phyloP scores from a whole-genome alignment of 345 rosid genomes.

The Firmiana major region DNA sequence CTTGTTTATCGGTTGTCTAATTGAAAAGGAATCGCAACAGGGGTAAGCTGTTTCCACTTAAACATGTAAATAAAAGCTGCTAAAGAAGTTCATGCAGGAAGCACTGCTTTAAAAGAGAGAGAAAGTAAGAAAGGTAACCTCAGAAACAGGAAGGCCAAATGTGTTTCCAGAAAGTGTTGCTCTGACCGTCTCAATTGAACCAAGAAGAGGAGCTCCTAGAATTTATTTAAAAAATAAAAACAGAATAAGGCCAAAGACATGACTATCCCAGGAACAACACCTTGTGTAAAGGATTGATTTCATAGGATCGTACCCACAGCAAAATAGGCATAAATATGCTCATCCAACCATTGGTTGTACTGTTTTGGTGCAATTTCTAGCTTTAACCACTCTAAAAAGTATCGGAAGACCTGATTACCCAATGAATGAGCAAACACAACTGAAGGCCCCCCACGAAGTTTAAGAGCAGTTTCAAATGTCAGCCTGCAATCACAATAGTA shows the following conservation, averaged over 20 bases:
- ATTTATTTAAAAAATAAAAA: slow-evolving; percentile 7
- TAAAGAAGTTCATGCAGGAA: slow-evolving; percentile 3
- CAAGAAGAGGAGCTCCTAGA: slow-evolving; percentile 96
- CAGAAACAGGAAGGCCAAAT: slow-evolving; percentile 92
- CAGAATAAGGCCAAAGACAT: slow-evolving; percentile 6
- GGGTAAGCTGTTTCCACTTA: not conserved
- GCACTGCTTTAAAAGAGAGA: not conserved
- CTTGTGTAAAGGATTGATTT: slow-evolving; percentile 11
- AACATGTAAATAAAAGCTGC: slow-evolving; percentile 2
- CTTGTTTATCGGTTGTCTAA: not conserved
- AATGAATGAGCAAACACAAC: slow-evolving; percentile 94
- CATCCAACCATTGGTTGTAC: slow-evolving; percentile 84
- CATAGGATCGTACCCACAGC: slow-evolving; percentile 69
- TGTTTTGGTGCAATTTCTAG: slow-evolving; percentile 97
- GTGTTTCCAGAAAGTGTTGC: slow-evolving; percentile 78
- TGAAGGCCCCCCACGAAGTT: slow-evolving; percentile 92
- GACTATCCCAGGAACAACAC: slow-evolving; percentile 3
- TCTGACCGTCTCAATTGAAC: slow-evolving; percentile 75
- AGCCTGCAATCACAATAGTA: slow-evolving; percentile 40
- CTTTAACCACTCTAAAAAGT: slow-evolving; percentile 97
- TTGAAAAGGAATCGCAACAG: not conserved
- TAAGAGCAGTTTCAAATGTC: slow-evolving; percentile 92
- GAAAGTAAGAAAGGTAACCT: slow-evolving; percentile 48
- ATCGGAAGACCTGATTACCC: slow-evolving; percentile 94
- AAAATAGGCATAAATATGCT: slow-evolving; percentile 90